phyloP scores from a whole-genome alignment of 768 basidiomycete genomes.

The Royoungia palumana region DNA sequence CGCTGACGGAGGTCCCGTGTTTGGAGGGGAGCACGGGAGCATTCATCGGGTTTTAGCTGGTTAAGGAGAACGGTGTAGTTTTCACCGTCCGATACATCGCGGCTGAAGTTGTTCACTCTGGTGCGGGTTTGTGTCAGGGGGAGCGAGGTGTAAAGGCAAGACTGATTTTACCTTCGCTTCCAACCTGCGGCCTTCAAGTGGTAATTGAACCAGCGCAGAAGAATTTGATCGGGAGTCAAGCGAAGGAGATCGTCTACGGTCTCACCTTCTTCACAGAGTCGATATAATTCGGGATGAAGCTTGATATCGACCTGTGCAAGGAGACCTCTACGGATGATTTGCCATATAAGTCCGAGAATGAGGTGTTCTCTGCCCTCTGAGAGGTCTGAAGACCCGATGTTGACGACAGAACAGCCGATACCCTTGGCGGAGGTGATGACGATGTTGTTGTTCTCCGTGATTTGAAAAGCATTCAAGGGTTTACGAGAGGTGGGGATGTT shows the following conservation, averaged over 20 bases:
- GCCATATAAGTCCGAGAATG: constrained; percentile 98
- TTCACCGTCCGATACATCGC: constrained; percentile 95
- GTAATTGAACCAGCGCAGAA: constrained; percentile 99
- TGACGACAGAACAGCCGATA: constrained; percentile 98
- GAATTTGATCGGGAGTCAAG: constrained; percentile 94
- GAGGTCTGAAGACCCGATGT: constrained; percentile 92
- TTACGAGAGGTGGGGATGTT: constrained; percentile 82
- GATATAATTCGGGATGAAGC: constrained; percentile 93
- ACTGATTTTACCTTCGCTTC: constrained; percentile 62
- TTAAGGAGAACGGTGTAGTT: constrained; percentile 96
- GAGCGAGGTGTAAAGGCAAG: not conserved
- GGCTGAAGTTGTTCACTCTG: constrained; percentile 96
- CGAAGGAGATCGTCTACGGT: constrained; percentile 93
- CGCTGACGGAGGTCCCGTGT: constrained; percentile 77
- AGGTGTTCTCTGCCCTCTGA: constrained; percentile 93
- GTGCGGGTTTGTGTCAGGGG: not conserved
- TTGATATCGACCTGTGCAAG: constrained; percentile 97
- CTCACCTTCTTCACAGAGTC: constrained; percentile 95
- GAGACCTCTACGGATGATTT: constrained; percentile 91
- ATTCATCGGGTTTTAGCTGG: constrained; percentile 92
- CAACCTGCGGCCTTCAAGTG: constrained; percentile 95
- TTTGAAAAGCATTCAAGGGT: constrained; percentile 95
- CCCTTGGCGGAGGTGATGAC: constrained; percentile 97
- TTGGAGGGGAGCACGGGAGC: constrained; percentile 87
- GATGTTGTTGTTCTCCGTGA: constrained; percentile 99